Evolutionary conservation across 768 basidiomycete species (phyloP), one percentile per base, ranked within the genome.

Genomic region (Boletus vinaceobasis): DNA sequence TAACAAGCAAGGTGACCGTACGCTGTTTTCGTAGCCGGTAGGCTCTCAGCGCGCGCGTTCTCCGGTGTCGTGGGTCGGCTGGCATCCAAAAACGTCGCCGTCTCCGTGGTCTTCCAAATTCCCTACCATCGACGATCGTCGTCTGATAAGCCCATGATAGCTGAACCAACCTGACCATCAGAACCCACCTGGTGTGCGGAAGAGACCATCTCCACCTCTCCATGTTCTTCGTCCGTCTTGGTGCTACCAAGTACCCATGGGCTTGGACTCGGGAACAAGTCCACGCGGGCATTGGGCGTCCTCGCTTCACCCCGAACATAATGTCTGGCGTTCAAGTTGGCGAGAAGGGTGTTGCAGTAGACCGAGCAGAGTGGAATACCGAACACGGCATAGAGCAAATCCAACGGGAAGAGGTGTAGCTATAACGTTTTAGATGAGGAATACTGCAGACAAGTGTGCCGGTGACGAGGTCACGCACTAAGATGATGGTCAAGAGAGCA

Each of bases 401-500:
- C 36, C 3, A 19, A 19, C 9, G 51, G 43, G 15, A 13, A 29
- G 8, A 23, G 4, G 2, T 17, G 33, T 29, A 57, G 1, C 62
- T 61, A 17, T 7, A 0, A 14, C 4, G 6, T 38, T 23, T 4
- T 40, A 14, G 15, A 23, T 38, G 3, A 40, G 19, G 8, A 37
- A 11, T 21, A 21, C 19, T 3, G 7, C 5, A 7, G 17, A 33
- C 8, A 17, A 2, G 7, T 0, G 5, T 53, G 11, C 21, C 2
- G 8, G 17, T 9, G 27, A 32, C 11, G 27, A 32, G 7, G 15
- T 10, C 6, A 55, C 61, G 21, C 23, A 62, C 61, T 21, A 61
- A 19, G 26, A 55, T 47, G 10, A 36, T 4, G 2, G 33, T 5
- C 17, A 58, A 7, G 67, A 84, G 81, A 10, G 76, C 70, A 5